Base-by-base conservation (phyloP, 192 early-diverging fungal genomes). In the Ambispora gerdemannii region DNA sequence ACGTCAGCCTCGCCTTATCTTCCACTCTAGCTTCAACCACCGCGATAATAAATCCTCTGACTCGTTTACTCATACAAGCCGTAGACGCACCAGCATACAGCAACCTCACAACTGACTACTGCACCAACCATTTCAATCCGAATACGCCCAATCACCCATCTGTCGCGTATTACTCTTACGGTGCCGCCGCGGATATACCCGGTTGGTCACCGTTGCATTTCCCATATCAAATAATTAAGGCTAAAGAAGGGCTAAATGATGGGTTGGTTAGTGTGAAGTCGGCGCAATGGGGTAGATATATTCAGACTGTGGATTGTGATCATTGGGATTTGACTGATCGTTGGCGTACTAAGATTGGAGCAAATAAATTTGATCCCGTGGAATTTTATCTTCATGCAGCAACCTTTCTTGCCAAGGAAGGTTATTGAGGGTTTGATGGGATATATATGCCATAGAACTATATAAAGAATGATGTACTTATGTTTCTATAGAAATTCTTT, bases 81-180 rank as follows among this genome's bases (percentile, higher is more conserved):
- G 77, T 98, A 33, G 93, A 98, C 61, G 89, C 90, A 20, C 93
- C 93, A 2, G 96, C 93, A 15, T 98, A 95, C 61, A 83, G 89
- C n/a, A 93, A 93, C 63, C 77, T 98, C 20, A 96, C 96, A 0
- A 89, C 88, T 1, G 91, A 92, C 36, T 98, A 90, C 70, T 94
- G 92, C 76, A 78, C 78, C 8, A 83, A 87, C n/a, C 76, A 87
- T 35, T 98, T 98, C 69, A 98, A 98, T 70, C 89, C 85, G 17
- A 81, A 89, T 34, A 96, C 94, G 0, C 93, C 92, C 1, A 82
- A 98, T 69, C 83, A 84, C 34, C 84, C 89, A 0, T 67, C 75
- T 11, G 90, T 95, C 1, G 81, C 86, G 17, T 98, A 98, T 78
- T 87, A 86, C 63, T 90, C 89, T 25, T 92, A 92, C 72, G 93